These are phyloP conservation scores for Grosmannia clavigera DNA, from an alignment of 2,329 filamentous ascomycete species.

Conservation along the genomic window DNA sequence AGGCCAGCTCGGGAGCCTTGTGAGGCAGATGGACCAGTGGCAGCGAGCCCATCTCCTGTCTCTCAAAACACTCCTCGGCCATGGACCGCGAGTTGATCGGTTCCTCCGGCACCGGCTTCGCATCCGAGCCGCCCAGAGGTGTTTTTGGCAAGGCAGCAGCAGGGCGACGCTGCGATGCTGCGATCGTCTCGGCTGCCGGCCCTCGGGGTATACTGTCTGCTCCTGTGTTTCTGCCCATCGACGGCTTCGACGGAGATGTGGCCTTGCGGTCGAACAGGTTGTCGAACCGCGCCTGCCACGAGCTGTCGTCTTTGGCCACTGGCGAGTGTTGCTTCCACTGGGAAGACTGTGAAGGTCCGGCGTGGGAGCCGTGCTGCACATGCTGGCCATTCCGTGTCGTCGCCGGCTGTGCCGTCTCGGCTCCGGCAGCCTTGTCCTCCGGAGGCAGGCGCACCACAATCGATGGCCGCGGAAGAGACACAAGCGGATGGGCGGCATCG, in stretches of 20 bases:
- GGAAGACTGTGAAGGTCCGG: not conserved
- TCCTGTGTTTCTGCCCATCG: slow-evolving; percentile 25
- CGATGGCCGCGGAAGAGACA: slow-evolving; percentile 55
- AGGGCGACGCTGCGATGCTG: not conserved
- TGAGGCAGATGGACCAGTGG: slow-evolving; percentile 57
- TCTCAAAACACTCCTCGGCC: slow-evolving; percentile 69
- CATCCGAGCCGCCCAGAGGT: no score
- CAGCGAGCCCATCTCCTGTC: slow-evolving; percentile 69
- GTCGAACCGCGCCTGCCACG: slow-evolving; percentile 73
- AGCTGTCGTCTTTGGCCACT: slow-evolving; percentile 1
- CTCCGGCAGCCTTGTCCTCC: slow-evolving; percentile 30
- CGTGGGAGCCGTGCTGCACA: not conserved
- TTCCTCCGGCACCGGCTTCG: slow-evolving; percentile 25
- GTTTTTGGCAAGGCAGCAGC: not conserved
- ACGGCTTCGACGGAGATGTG: slow-evolving; percentile 37
- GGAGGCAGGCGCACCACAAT: slow-evolving; percentile 69
- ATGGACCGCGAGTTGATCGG: slow-evolving; percentile 51
- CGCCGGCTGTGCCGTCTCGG: not conserved
- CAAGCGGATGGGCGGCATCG: slow-evolving; percentile 50
- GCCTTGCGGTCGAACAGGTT: slow-evolving; percentile 60
- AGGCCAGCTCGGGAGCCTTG: slow-evolving; percentile 48
- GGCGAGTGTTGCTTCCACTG: slow-evolving; percentile 4
- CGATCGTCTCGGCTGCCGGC: not conserved
- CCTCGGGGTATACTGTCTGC: not conserved
- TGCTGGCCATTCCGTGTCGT: not conserved